Evolutionary conservation across 495 filamentous ascomycete species (phyloP), one percentile per base, ranked within the genome.

Genomic region (Penicillium paxilli): DNA sequence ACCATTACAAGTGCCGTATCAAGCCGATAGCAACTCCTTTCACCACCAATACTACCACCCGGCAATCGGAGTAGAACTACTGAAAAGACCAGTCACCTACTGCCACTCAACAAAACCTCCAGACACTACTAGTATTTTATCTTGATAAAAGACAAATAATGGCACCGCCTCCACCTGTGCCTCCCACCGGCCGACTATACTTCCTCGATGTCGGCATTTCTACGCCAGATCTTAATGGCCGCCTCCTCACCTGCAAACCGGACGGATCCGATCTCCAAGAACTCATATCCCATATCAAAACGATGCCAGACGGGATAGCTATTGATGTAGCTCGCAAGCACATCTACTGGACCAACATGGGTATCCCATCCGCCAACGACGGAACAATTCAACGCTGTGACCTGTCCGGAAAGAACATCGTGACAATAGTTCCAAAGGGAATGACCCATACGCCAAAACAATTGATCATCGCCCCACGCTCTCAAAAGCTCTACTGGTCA

Each of bases 321-420:
- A 30, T 59, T 23, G 47, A 51, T 35, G 23, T n/a, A 1, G 12
- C 14, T 19, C 26, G 21, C 17, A 22, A 33, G 16, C 57, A 48
- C 28, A 53, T 53, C 12, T 53, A 45, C 28, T 53, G 50, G 50
- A 53, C 50, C 9, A 53, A 53, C 19, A 53, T 53, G 50, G 50
- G 50, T 2, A 21, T 53, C 1, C 50, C 50, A 2, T 53, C 41
- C 7, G 24, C 21, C 40, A 46, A 53, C 30, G 41, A 53, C 19
- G 50, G 50, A 24, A 37, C 40, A 7, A 53, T 53, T 17, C 50
- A 53, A 38, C 41, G 40, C 20, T 33, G 24, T 21, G 40, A 46
- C 28, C 22, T 53, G 7, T 45, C 26, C n/a, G 50, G 35, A 19
- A 38, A 19, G n/a, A 38, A 38, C 17, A 38, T 38, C 35, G 35